Conservation (phyloP, 345 rosid genomes). For the Euclidium syriacum region DNA sequence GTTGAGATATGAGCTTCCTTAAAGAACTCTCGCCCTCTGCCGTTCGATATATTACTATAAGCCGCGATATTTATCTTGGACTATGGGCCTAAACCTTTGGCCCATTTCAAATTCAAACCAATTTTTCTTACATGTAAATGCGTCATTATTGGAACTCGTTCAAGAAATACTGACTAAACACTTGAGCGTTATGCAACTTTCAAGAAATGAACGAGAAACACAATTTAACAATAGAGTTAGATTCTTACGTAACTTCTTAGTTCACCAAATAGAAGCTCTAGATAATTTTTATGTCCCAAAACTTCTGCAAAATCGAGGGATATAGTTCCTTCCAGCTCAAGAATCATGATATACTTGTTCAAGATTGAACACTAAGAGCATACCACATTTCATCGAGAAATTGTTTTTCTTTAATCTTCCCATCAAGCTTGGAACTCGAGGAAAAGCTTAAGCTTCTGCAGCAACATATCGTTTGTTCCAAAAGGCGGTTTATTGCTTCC, state of each 20-base stretch:
- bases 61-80: background rate
- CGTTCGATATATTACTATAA: conserved; percentile 12
- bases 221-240: background rate
- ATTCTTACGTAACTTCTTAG: background rate
- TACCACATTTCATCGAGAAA: background rate
- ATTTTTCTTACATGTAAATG: background rate
- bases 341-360: background rate
- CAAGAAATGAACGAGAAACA: background rate
- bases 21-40: background rate
- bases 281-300: background rate
- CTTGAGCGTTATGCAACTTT: background rate
- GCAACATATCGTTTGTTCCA: conserved; percentile 59
- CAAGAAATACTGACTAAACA: too few species aligned
- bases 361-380: background rate
- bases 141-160: background rate
- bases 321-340: background rate
- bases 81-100: conserved; percentile 20
- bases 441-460: conserved; percentile 70
- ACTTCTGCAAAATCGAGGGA: conserved; percentile 21
- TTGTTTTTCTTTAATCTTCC: background rate
- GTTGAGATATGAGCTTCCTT: background rate
- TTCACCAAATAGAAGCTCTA: background rate
- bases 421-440: conserved; percentile 58
- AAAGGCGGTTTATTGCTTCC: conserved; percentile 44
- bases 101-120: conserved; percentile 12